Base-by-base conservation (phyloP, 257 asterid genomes). In the Solanum arcanum region DNA sequence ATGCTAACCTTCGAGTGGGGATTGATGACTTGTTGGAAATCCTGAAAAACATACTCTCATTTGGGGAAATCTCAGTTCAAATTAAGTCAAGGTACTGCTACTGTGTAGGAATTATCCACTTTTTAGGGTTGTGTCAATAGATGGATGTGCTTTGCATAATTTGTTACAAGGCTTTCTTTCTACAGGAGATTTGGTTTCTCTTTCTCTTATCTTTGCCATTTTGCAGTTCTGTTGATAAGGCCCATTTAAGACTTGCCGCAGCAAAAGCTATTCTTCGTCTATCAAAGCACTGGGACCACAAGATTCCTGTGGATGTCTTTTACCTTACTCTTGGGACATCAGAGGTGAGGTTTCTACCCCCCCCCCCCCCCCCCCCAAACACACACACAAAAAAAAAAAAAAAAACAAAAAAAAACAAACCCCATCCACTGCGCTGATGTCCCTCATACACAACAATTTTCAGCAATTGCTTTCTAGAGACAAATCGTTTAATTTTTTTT, bases 251-350 rank as follows among this genome's bases (percentile, higher is more conserved):
- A 93, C 98, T 97, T 88, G 98, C 98, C 90, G 99, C 99, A 49
- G 99, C 98, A 31, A 97, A 97, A 90, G 95, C 99, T 88, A 91
- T 97, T 90, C 99, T 97, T 91, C 99, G 99, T 87, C 90, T 97
- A 44, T 96, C 97, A 59, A 97, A 92, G 90, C 93, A 91, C 86
- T 97, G 99, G 99, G 99, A 97, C 88, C 96, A 96, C 83, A 96
- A 94, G 92, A 95, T 97, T 91, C 98, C 99, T 1, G 88, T 92
- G 83, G 98, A 96, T 90, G 94, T 95, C 87, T 92, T 96, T 90
- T 94, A 96, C 90, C 93, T 94, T 69, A 90, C 99, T 59, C 88
- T 97, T 88, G 93, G 93, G 89, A 92, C 95, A 87, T 92, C 98
- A 52, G 99, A 96, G 98, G 99, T 96, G 91, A 87, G 88, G 84